Evolutionary conservation across 352 stramenopile genomes (phyloP).

Genomic region (Blastocystis sp.): DNA sequence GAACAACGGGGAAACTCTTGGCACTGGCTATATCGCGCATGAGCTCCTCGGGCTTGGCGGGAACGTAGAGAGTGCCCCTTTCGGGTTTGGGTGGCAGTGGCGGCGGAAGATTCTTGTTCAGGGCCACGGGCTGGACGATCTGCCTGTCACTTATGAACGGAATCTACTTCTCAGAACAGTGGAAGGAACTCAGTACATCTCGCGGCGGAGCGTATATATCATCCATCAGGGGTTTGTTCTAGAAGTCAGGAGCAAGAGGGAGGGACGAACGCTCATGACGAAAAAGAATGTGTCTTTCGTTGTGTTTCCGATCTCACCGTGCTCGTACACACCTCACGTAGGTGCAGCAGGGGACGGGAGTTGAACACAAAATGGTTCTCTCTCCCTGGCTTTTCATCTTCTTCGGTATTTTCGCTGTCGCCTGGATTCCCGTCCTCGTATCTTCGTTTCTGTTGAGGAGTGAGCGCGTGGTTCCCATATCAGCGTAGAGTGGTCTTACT

Average conservation of each 20-base stretch:
- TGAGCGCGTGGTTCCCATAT: background rate
- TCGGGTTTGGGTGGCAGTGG: slow-evolving; percentile 26
- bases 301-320: background rate
- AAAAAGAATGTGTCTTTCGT: background rate
- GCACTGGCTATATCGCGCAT: background rate
- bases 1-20: background rate
- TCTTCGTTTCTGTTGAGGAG: background rate
- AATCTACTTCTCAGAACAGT: background rate
- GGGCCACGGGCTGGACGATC: background rate
- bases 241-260: background rate
- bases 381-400: background rate
- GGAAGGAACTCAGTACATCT: background rate
- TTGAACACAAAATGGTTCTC: background rate
- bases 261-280: background rate
- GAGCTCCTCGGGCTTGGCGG: slow-evolving; percentile 25
- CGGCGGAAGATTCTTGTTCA: background rate
- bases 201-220: background rate
- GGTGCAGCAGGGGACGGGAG: background rate
- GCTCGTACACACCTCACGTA: no score
- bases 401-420: background rate
- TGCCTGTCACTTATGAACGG: background rate
- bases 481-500: background rate
- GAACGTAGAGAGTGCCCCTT: background rate
- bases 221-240: background rate
- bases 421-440: slow-evolving; percentile 1